Conservation (phyloP, 2,329 filamentous ascomycete genomes). For the Stachybotrys chartarum region DNA sequence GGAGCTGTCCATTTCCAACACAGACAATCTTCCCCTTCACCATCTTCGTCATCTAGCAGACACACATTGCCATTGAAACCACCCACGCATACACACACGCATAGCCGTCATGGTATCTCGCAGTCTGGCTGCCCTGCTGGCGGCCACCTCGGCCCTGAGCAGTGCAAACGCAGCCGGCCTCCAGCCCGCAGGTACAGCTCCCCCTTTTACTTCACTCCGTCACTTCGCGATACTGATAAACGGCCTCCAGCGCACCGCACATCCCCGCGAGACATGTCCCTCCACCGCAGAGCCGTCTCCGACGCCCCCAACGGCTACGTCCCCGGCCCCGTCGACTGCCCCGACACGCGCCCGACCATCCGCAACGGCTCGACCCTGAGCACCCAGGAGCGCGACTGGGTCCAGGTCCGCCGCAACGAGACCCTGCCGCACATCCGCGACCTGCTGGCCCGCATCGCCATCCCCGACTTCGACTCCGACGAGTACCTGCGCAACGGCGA, state of each 20-base stretch:
- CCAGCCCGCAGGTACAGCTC: neutral
- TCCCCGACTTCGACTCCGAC: constrained; percentile 70
- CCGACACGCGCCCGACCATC: constrained; percentile 59
- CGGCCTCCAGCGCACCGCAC: constrained; percentile 1
- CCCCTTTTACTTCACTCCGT: neutral
- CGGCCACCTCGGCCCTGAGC: constrained; percentile 12
- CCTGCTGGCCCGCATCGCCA: constrained; percentile 64
- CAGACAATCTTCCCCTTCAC: too few species aligned
- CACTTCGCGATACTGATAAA: neutral
- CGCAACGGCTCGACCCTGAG: constrained; percentile 58
- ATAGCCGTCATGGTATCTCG: constrained; percentile 6
- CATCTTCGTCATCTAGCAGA: too few species aligned
- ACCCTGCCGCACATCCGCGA: constrained; percentile 70
- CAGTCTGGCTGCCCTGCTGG: constrained; percentile 16
- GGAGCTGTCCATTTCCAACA: too few species aligned
- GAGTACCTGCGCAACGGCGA: constrained; percentile 51
- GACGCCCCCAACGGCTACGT: constrained; percentile 53
- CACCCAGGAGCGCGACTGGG: constrained; percentile 64
- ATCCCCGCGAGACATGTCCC: constrained; percentile 4
- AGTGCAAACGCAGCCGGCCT: neutral
- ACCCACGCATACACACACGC: neutral
- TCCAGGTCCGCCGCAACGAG: constrained; percentile 61
- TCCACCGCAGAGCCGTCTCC: constrained; percentile 16
- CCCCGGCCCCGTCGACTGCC: constrained; percentile 62
- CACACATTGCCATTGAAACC: too few species aligned